Base-by-base conservation (phyloP, 495 filamentous ascomycete species). In the Aspergillus homomorphus region DNA sequence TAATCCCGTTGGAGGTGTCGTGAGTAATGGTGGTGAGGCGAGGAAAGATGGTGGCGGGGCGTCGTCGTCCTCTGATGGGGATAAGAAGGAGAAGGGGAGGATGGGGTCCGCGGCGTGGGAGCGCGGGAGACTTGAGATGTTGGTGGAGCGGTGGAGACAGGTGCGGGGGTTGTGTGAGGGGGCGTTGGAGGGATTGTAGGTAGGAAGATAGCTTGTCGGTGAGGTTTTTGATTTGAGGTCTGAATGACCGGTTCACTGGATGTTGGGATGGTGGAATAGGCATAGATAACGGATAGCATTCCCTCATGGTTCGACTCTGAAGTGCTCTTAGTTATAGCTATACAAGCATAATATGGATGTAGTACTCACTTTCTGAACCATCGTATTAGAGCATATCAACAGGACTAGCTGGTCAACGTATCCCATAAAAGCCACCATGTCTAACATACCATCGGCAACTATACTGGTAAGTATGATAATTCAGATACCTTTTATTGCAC, bases 11-110 rank as follows among this genome's bases (percentile, higher is more conserved):
- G 26, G 26, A 9, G 59, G 64, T 2, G 53, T 22, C 9, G 62
- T 56, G 1, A 65, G 72, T 1, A 65, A 61, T 26, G 64, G 64
- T n/a, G 56, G 70, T 24, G 20, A 50, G 46, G 46, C 20, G 21
- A 23, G n/a, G 46, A 24, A n/a, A 19, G 45, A 48, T 21, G 4
- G 12, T n/a, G 21, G 21, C 1, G 21, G n/a, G 6, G 20, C n/a
- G 7, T 24, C 24, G 21, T 22, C 14, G 23, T 24, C 19, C 14
- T 22, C 14, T 6, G 16, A 14, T 15, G 46, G 20, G 9, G 21
- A 24, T 12, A 21, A 15, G 6, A 21, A 24, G 12, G 46, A 15
- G 26, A n/a, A 28, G 14, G 48, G 14, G 18, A 22, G 14, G 45
- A 14, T 51, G 15, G 23, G 23, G 48, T n/a, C 24, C 16, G 2